Conservation (phyloP, 2,329 filamentous ascomycete species). For the Ceratocystis variospora region DNA sequence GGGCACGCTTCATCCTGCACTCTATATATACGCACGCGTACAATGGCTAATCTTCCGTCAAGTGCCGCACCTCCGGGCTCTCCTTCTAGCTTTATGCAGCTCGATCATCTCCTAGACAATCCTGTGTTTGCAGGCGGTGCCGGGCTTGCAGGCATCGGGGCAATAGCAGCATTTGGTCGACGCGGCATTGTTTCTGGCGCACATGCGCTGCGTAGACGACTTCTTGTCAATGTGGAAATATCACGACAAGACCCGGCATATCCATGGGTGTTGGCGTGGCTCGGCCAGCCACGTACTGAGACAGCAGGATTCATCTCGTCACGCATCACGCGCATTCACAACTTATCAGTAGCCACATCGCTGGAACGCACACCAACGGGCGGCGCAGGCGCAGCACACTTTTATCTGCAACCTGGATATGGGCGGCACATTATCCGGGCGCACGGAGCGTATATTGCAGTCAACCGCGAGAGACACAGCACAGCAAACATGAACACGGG, state of each 20-base stretch:
- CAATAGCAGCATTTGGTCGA: slow-evolving; percentile 65
- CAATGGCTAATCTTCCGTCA: not conserved
- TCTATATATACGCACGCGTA: not conserved
- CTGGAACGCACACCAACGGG: slow-evolving; percentile 39
- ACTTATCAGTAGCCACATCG: slow-evolving; percentile 43
- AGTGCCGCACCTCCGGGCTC: not conserved
- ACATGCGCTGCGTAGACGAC: slow-evolving; percentile 63
- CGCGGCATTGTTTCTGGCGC: slow-evolving; percentile 59
- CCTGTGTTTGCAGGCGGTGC: slow-evolving; percentile 60
- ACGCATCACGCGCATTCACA: slow-evolving; percentile 45
- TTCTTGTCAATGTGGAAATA: slow-evolving; percentile 93
- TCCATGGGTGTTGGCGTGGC: slow-evolving; percentile 87
- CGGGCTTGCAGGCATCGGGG: slow-evolving; percentile 78
- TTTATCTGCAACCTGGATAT: slow-evolving; percentile 80
- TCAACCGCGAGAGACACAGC: slow-evolving; percentile 72
- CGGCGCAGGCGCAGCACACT: slow-evolving; percentile 54
- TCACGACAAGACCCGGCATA: slow-evolving; percentile 88
- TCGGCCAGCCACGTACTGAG: slow-evolving; percentile 61
- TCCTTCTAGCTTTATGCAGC: slow-evolving; percentile 20
- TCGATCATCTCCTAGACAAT: slow-evolving; percentile 41
- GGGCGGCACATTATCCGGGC: slow-evolving; percentile 81
- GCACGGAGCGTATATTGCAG: slow-evolving; percentile 71
- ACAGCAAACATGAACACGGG: slow-evolving; percentile 72
- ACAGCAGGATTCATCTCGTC: slow-evolving; percentile 44
- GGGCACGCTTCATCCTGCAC: not conserved